Evolutionary conservation across 208 protist species (phyloP).

Genomic region (Trypanosoma congolense): DNA sequence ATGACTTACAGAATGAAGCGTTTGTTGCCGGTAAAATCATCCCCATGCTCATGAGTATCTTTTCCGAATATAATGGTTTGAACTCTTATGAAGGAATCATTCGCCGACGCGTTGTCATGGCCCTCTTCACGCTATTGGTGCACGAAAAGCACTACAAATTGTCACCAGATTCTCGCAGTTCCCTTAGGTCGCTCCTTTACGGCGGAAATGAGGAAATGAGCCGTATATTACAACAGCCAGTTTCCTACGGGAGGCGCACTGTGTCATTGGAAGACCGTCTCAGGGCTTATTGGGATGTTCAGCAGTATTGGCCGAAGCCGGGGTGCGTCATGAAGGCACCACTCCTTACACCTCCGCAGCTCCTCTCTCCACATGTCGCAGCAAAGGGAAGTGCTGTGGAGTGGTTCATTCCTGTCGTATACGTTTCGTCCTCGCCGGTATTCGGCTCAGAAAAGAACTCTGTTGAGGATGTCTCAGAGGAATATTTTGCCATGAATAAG

Average conservation of each 20-base stretch:
- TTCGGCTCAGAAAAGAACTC: conserved; percentile 58
- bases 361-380: conserved; percentile 10
- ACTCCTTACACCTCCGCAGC: conserved; percentile 22
- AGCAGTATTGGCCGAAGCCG: conserved; percentile 71
- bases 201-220: conserved; percentile 38
- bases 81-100: conserved; percentile 39
- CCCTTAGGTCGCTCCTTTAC: conserved; percentile 34
- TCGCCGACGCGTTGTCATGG: conserved; percentile 45
- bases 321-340: conserved; percentile 61
- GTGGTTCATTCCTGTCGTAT: conserved; percentile 75
- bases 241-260: conserved; percentile 11
- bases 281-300: conserved; percentile 54
- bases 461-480: conserved; percentile 52
- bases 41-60: conserved; percentile 58
- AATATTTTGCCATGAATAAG: conserved; percentile 79
- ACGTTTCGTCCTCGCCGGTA: conserved; percentile 38
- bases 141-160: conserved; percentile 71
- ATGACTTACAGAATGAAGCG: conserved; percentile 71
- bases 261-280: conserved; percentile 38
- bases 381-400: conserved; percentile 9
- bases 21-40: conserved; percentile 69
- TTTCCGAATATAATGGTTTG: conserved; percentile 29
- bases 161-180: conserved; percentile 34
- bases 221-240: conserved; percentile 25
- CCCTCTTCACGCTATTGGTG: conserved; percentile 46